Conservation (phyloP, 2,329 filamentous ascomycete genomes). For the Gaeumannomyces tritici region DNA sequence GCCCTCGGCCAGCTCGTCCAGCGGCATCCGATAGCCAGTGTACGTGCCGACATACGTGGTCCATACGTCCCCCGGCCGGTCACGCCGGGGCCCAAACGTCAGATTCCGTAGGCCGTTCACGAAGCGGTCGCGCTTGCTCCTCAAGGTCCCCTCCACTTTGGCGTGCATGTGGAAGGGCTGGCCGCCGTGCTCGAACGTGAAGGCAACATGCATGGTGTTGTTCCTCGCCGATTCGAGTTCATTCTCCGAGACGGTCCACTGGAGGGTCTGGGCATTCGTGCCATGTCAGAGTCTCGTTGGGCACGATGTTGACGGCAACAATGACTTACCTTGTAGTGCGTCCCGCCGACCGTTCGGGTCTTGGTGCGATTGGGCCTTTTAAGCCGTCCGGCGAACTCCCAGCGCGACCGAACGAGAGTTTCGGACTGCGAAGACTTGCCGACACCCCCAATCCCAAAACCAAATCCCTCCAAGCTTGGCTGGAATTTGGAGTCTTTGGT, state of each 20-base stretch:
- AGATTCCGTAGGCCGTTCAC: background rate
- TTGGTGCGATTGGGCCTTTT: background rate
- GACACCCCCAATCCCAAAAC: background rate
- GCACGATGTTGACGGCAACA: background rate
- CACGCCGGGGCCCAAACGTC: background rate
- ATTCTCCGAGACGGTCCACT: slow-evolving; percentile 11
- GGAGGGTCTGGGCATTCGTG: background rate
- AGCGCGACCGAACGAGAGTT: background rate
- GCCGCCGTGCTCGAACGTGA: slow-evolving; percentile 9
- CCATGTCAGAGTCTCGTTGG: background rate
- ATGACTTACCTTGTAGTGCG: slow-evolving; percentile 5
- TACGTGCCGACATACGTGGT: background rate
- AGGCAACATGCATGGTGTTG: slow-evolving; percentile 8
- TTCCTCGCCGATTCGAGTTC: slow-evolving; percentile 6
- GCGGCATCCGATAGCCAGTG: background rate
- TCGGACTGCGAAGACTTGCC: background rate
- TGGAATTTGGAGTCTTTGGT: background rate
- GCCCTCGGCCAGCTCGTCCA: background rate
- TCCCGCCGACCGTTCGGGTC: background rate
- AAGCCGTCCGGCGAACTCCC: background rate
- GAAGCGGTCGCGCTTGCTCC: background rate
- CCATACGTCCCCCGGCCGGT: background rate
- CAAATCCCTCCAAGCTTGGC: background rate
- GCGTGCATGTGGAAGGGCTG: slow-evolving; percentile 9
- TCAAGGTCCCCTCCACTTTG: slow-evolving; percentile 8